phyloP scores from a whole-genome alignment of 305 asterid species.

The Plantago lanceolata region DNA sequence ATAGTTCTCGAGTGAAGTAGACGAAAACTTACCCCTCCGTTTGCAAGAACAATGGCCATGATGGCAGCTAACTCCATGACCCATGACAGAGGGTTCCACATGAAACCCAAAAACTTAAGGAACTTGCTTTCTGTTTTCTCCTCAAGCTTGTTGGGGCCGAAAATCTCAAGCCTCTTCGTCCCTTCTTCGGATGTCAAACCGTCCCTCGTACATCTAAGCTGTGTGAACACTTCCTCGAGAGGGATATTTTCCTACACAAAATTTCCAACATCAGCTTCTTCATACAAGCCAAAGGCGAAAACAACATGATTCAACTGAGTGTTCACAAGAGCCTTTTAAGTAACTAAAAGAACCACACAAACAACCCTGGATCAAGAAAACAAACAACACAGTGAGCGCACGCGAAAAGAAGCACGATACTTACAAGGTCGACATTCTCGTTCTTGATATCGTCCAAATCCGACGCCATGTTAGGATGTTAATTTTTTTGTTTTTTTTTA shows the following conservation, averaged over 20 bases:
- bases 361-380: neutral
- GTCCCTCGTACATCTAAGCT: constrained; percentile 55
- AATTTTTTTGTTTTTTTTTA: neutral
- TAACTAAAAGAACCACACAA: neutral
- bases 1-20: neutral
- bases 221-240: constrained; percentile 68
- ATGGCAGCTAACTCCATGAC: constrained; percentile 86
- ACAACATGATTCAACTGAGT: neutral
- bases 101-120: constrained; percentile 68
- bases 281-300: neutral
- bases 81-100: constrained; percentile 97
- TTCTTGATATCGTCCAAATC: constrained; percentile 46
- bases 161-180: constrained; percentile 53
- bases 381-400: neutral
- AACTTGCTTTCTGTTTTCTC: constrained; percentile 75
- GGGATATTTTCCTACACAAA: constrained; percentile 62
- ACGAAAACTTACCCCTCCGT: constrained; percentile 62
- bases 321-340: neutral
- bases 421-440: constrained; percentile 49
- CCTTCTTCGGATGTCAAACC: constrained; percentile 68
- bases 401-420: constrained; percentile 6
- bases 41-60: constrained; percentile 76
- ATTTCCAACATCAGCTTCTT: neutral
- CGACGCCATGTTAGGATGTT: constrained; percentile 27
- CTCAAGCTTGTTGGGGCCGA: constrained; percentile 85